Percentiles rank a stretch among this genome's conserved stretches.
These are phyloP conservation scores for Alectoria sarmentosa DNA, from an alignment of 495 filamentous ascomycete species.

Conservation along the genomic window DNA sequence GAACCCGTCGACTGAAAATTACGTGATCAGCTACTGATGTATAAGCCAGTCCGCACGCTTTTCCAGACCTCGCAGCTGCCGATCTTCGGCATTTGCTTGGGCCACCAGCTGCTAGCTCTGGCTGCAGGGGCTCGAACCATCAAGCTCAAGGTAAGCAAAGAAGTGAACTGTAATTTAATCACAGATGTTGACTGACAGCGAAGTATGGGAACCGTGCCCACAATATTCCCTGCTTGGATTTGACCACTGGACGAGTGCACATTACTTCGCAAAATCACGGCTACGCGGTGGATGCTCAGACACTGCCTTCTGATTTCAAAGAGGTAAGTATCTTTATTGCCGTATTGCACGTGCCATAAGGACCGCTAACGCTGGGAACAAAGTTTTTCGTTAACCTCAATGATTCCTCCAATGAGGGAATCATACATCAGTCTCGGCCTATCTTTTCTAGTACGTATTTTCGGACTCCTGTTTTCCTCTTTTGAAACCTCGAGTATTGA, in stretches of 20 bases:
- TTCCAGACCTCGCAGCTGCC: neutral
- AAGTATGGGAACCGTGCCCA: constrained; percentile 93
- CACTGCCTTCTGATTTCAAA: constrained; percentile 79
- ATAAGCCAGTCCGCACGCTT: neutral
- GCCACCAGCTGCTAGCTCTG: constrained; percentile 88
- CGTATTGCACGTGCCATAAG: neutral
- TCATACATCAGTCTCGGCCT: constrained; percentile 91
- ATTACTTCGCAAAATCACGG: constrained; percentile 98
- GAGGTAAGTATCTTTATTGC: constrained; percentile 69
- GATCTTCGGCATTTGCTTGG: constrained; percentile 63
- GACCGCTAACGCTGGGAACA: neutral
- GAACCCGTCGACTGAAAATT: neutral
- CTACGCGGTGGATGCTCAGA: constrained; percentile 87
- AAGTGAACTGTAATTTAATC: constrained; percentile 25
- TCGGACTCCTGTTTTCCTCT: no score
- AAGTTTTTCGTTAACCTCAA: constrained; percentile 38
- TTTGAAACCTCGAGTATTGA: no score
- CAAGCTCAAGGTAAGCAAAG: constrained; percentile 75
- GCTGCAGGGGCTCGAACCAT: constrained; percentile 79
- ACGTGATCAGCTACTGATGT: neutral
- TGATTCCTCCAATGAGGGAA: constrained; percentile 55
- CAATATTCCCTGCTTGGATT: constrained; percentile 92
- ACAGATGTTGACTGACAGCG: neutral
- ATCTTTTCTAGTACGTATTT: constrained; percentile 61
- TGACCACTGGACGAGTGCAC: constrained; percentile 94